A percentile compares a stretch with the other conserved stretches of the same genome.
phyloP scores from a whole-genome alignment of 306 rosid species.

The Vigna mungo region DNA sequence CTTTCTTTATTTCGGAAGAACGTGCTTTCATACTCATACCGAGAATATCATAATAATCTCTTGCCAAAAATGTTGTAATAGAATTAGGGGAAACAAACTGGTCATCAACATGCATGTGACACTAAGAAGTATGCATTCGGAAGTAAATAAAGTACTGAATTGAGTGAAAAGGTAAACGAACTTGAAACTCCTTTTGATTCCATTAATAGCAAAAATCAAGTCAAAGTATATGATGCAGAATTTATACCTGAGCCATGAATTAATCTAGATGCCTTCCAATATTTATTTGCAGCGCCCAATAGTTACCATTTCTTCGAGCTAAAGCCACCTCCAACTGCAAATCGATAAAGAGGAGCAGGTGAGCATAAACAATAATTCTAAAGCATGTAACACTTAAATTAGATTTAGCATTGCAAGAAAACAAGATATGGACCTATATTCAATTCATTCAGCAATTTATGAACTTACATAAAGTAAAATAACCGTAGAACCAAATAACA shows the following conservation, averaged over 20 bases:
- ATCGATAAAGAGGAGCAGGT: too few species aligned
- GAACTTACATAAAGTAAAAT: too few species aligned
- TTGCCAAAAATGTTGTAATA: conserved; percentile 68
- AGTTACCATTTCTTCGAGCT: conserved; percentile 56
- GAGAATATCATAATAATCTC: conserved; percentile 84
- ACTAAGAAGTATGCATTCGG: conserved; percentile 21
- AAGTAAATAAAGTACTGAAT: not conserved
- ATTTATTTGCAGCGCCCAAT: conserved; percentile 58
- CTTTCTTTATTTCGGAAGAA: conserved; percentile 93
- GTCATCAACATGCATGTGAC: conserved; percentile 17
- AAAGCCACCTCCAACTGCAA: conserved; percentile 47
- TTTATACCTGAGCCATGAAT: conserved; percentile 85
- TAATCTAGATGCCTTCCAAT: conserved; percentile 53
- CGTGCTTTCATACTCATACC: conserved; percentile 88
- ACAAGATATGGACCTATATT: not conserved
- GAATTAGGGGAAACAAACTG: conserved; percentile 17
- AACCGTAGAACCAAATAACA: too few species aligned
- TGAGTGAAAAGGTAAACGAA: conserved; percentile 4
- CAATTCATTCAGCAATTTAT: not conserved
- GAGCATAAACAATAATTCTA: too few species aligned
- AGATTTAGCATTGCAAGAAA: too few species aligned
- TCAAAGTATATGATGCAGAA: not conserved
- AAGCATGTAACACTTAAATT: too few species aligned
- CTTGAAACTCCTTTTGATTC: conserved; percentile 34
- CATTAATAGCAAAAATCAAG: not conserved